Conservation (phyloP, 345 rosid species). For the Lumnitzera racemosa region DNA sequence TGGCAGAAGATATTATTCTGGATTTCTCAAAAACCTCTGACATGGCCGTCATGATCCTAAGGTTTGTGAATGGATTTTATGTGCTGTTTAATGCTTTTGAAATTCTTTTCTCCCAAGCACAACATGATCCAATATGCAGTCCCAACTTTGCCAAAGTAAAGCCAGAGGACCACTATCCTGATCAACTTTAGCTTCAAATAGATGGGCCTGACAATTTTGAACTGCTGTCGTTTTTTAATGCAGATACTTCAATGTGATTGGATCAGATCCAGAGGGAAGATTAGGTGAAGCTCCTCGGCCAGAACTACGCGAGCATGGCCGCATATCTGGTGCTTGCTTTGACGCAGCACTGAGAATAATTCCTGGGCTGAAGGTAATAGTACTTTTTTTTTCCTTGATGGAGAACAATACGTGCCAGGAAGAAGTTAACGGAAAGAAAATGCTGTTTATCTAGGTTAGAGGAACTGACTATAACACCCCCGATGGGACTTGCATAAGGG, state of each 20-base stretch:
- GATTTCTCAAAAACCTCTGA: slow-evolving; percentile 84
- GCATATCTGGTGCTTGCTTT: slow-evolving; percentile 96
- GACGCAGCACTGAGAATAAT: slow-evolving; percentile 96
- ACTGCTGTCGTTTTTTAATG: neutral
- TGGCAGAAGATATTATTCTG: slow-evolving; percentile 95
- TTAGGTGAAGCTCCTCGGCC: slow-evolving; percentile 97
- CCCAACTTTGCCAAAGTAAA: no score
- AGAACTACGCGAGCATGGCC: slow-evolving; percentile 94
- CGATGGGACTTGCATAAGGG: slow-evolving; percentile 93
- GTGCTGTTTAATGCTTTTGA: neutral
- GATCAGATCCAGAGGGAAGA: slow-evolving; percentile 94
- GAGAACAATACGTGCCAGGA: neutral
- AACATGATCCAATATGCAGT: no score
- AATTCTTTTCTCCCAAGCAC: no score
- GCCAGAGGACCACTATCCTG: no score
- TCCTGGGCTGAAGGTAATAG: slow-evolving; percentile 69
- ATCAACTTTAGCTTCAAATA: neutral
- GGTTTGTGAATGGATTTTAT: slow-evolving; percentile 32
- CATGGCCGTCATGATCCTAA: slow-evolving; percentile 90
- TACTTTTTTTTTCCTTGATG: neutral
- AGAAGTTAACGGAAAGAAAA: neutral
- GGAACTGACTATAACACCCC: slow-evolving; percentile 91
- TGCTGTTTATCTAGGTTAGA: slow-evolving; percentile 40
- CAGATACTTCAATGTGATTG: slow-evolving; percentile 98
- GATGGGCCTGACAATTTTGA: neutral